These are phyloP conservation scores for Imleria badia DNA, from an alignment of 768 basidiomycete genomes.

Conservation along the genomic window DNA sequence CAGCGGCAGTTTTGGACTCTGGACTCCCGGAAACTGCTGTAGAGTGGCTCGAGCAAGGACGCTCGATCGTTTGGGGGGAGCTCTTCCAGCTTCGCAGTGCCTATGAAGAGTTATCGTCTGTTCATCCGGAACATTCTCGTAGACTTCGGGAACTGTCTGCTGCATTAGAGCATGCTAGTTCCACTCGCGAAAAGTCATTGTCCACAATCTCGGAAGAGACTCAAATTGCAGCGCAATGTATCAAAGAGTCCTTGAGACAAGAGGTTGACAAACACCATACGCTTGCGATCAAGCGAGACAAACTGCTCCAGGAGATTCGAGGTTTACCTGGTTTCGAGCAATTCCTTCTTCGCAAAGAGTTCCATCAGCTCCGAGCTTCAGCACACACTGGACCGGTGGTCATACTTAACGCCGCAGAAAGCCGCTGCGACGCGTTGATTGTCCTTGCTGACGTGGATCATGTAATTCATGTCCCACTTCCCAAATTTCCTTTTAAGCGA, in stretches of 20 bases:
- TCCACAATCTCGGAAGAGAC: neutral
- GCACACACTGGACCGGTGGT: neutral
- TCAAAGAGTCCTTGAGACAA: neutral
- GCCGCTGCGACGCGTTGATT: conserved; percentile 33
- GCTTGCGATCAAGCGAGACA: conserved; percentile 3
- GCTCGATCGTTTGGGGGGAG: conserved; percentile 12
- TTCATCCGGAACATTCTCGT: neutral
- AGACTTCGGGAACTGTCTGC: neutral
- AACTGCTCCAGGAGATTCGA: neutral
- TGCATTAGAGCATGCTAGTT: neutral
- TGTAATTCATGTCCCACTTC: conserved; percentile 5
- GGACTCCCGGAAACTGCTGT: conserved; percentile 1
- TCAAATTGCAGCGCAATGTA: neutral
- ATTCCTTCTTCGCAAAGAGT: neutral
- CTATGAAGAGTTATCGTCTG: conserved; percentile 1
- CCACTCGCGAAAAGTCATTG: neutral
- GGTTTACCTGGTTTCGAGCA: conserved; percentile 2
- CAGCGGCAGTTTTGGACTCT: conserved; percentile 17
- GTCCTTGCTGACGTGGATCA: neutral
- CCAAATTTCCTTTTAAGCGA: neutral
- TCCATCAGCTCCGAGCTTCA: neutral
- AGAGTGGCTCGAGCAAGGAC: conserved; percentile 13
- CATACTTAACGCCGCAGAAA: neutral
- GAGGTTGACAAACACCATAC: neutral
- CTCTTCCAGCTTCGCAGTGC: conserved; percentile 11